Evolutionary conservation across 345 rosid species (phyloP).

Genomic region (Eucalyptus sp.): DNA sequence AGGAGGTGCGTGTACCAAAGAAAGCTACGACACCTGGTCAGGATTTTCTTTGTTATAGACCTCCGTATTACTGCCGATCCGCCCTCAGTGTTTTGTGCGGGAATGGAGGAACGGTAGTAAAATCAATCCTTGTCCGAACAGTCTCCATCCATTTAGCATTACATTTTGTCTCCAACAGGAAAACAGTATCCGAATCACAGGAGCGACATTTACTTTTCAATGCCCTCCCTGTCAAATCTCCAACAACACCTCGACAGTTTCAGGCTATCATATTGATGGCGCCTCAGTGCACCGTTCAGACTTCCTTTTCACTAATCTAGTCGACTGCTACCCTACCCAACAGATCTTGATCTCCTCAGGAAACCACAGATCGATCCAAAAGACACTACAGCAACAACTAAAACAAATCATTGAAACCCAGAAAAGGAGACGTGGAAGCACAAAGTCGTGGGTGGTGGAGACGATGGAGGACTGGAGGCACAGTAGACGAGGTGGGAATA

Average conservation of each 20-base stretch:
- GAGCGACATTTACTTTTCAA: neutral
- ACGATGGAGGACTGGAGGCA: neutral
- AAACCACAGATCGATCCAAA: neutral
- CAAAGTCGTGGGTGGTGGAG: neutral
- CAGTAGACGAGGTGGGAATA: neutral
- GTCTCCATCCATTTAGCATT: neutral
- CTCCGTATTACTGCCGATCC: neutral
- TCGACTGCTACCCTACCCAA: neutral
- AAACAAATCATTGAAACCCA: neutral
- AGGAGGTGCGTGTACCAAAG: neutral
- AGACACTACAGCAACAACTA: neutral
- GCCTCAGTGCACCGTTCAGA: neutral
- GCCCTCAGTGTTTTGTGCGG: neutral
- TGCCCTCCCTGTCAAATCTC: neutral
- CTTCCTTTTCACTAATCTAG: neutral
- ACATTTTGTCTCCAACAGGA: neutral
- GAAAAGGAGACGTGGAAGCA: neutral
- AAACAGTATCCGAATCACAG: neutral
- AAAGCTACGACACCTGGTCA: neutral
- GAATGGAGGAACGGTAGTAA: neutral
- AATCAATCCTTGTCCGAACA: neutral
- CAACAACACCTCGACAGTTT: neutral
- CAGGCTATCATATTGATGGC: neutral
- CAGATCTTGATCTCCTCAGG: neutral
- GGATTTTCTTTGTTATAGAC: no score